Percentiles rank a stretch among this genome's conserved stretches.
Conservation (phyloP, 257 asterid genomes). For the Paraleonurus japonicus region DNA sequence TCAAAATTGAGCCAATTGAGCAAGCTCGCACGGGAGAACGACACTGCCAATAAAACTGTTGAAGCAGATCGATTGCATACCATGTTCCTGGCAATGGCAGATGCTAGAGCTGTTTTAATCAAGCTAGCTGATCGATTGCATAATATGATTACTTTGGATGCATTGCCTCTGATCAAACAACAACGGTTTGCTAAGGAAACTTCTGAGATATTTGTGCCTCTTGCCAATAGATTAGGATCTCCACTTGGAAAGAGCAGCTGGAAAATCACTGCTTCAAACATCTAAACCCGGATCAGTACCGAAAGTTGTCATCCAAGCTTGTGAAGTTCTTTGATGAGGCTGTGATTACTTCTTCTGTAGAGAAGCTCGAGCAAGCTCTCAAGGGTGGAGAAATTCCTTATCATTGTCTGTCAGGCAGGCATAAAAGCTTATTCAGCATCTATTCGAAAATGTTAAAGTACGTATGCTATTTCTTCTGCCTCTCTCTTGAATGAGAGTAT, state of each 20-base stretch:
- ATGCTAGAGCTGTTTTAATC: constrained; percentile 85
- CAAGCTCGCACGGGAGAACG: constrained; percentile 89
- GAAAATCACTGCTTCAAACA: constrained; percentile 81
- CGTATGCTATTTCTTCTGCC: constrained; percentile 12
- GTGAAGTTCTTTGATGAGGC: constrained; percentile 61
- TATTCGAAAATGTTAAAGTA: constrained; percentile 79
- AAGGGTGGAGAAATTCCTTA: constrained; percentile 44
- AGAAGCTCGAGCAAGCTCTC: constrained; percentile 65
- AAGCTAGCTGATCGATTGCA: constrained; percentile 93
- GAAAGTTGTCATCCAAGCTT: constrained; percentile 67
- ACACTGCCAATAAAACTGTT: constrained; percentile 74
- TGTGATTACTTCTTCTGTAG: constrained; percentile 51
- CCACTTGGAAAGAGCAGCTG: constrained; percentile 86
- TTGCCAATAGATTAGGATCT: constrained; percentile 86
- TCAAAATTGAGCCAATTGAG: constrained; percentile 91
- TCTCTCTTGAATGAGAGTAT: neutral
- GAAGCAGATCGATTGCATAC: constrained; percentile 94
- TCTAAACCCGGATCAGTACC: constrained; percentile 66
- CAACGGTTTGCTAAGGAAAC: constrained; percentile 95
- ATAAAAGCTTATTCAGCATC: constrained; percentile 78
- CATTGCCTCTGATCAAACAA: constrained; percentile 65
- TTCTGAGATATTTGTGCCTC: constrained; percentile 84
- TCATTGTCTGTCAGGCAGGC: constrained; percentile 67
- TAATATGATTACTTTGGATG: constrained; percentile 86
- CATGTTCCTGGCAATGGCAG: constrained; percentile 96